phyloP scores from a whole-genome alignment of 1,139 yeast species.

The Scheffersomyces quercinus region DNA sequence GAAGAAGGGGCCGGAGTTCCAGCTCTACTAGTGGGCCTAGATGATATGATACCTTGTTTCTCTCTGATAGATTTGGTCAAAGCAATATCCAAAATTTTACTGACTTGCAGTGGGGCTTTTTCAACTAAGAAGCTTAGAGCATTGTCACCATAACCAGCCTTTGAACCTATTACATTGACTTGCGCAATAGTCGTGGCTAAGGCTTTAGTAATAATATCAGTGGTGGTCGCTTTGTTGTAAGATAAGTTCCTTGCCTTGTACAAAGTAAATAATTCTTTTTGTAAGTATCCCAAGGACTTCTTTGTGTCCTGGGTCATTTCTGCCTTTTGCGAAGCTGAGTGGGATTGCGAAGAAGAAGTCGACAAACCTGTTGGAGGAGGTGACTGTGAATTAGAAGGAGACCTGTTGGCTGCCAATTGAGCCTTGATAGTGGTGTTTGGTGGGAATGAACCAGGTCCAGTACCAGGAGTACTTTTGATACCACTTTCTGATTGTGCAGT shows the following conservation, averaged over 20 bases:
- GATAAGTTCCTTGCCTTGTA: slow-evolving; percentile 69
- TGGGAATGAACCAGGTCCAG: slow-evolving; percentile 7
- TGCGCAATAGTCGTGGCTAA: slow-evolving; percentile 91
- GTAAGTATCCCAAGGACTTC: slow-evolving; percentile 65
- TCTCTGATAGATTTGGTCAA: slow-evolving; percentile 77
- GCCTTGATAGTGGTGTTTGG: slow-evolving; percentile 42
- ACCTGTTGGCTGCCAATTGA: slow-evolving; percentile 55
- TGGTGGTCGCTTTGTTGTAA: slow-evolving; percentile 70
- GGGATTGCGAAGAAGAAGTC: slow-evolving; percentile 15
- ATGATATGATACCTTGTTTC: slow-evolving; percentile 31
- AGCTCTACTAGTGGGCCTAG: slow-evolving; percentile 26
- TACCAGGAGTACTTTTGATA: slow-evolving; percentile 1
- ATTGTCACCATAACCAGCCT: slow-evolving; percentile 79
- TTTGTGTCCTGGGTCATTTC: slow-evolving; percentile 58
- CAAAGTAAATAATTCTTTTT: slow-evolving; percentile 66
- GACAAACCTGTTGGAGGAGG: slow-evolving; percentile 6
- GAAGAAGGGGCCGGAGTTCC: slow-evolving; percentile 26
- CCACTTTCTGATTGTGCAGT: slow-evolving; percentile 9
- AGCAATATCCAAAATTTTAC: slow-evolving; percentile 80
- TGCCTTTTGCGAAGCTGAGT: slow-evolving; percentile 8
- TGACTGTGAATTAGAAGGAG: slow-evolving; percentile 13
- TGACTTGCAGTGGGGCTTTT: slow-evolving; percentile 84
- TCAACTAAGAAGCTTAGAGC: slow-evolving; percentile 81
- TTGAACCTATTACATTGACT: slow-evolving; percentile 82
- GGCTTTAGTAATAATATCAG: slow-evolving; percentile 85